Evolutionary conservation across 2,329 filamentous ascomycete genomes (phyloP), one percentile per base, ranked within the genome.

Genomic region (Chrysosphaeria jannelii): DNA sequence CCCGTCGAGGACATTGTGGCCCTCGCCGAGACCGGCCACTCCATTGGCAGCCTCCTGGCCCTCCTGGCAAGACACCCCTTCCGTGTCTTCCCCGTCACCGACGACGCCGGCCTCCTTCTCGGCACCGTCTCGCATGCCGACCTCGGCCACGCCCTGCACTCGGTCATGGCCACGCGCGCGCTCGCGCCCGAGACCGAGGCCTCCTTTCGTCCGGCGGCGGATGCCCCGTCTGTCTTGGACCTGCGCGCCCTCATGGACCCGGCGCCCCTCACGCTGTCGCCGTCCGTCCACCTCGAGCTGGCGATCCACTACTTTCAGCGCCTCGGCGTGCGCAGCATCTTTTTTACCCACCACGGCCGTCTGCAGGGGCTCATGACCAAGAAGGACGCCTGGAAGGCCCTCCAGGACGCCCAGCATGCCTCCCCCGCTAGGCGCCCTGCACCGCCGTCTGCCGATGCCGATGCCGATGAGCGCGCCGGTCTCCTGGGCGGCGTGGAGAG

Each of bases 171-270:
- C 19, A 48, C 50, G 12, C 55, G 63, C 20, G 54, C 52, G 23
- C 50, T 88, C 2, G 51, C 66, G 0, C 51, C 56, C 1, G 65
- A 71, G 28, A 71, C 78, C 0, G 71, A 81, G 34, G 68, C 69
- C 20, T 78, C 71, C 44, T 91, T 97, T 45, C 71, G 79, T 37
- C 67, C 72, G 3, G 63, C 81, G 25, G 68, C 70, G 1, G 75
- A 89, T 36, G 70, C 74, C 1, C 51, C 57, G 11, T 56, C 62
- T 10, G 78, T 69, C 1, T 61, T 97, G 19, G 85, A 97, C 44
- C 55, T 97, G 8, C 56, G 81, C 6, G 79, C 79, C 3, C 97
- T 85, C 85, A 91, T 97, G 78, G 85, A 97, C 42, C 81, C 91
- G 43, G 97, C 85, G 0, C 85, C 85, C 1, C 71, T 97, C 22